Conservation (phyloP, 2,329 filamentous ascomycete species). For the Calonectria leucothoes region DNA sequence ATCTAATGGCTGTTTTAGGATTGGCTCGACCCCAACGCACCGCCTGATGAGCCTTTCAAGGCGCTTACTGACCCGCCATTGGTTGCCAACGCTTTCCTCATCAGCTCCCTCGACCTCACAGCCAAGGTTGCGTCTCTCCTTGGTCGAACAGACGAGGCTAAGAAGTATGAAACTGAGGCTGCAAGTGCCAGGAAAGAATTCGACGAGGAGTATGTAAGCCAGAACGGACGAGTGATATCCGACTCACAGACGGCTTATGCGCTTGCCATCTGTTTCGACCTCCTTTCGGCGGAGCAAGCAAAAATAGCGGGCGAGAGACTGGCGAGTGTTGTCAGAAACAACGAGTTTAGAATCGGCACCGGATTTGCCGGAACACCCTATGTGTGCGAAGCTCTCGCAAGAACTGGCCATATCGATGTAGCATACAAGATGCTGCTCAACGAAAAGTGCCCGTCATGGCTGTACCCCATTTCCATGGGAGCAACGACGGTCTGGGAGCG, state of each 20-base stretch:
- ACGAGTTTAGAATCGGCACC: constrained; percentile 34
- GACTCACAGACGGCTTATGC: constrained; percentile 39
- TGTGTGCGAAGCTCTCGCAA: constrained; percentile 35
- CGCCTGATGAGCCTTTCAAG: constrained; percentile 51
- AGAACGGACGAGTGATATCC: constrained; percentile 32
- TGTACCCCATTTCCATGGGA: constrained; percentile 52
- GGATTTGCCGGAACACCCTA: constrained; percentile 54
- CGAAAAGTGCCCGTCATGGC: constrained; percentile 50
- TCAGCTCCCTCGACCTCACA: constrained; percentile 54
- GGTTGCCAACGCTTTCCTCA: constrained; percentile 60
- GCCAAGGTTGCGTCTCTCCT: constrained; percentile 49
- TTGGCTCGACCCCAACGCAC: constrained; percentile 61
- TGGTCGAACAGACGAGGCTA: constrained; percentile 32
- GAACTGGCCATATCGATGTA: constrained; percentile 31
- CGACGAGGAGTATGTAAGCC: constrained; percentile 35
- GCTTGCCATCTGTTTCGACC: constrained; percentile 36
- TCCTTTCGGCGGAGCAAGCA: constrained; percentile 19
- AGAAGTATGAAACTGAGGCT: constrained; percentile 27
- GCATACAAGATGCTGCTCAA: constrained; percentile 52
- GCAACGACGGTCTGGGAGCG: constrained; percentile 57
- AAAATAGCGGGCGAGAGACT: constrained; percentile 28
- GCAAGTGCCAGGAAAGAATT: constrained; percentile 28
- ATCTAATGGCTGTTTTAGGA: constrained; percentile 48
- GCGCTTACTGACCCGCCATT: constrained; percentile 54
- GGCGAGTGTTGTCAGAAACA: constrained; percentile 29